Evolutionary conservation across 257 asterid genomes (phyloP), one percentile per base, ranked within the genome.

Genomic region (Mitragyna speciosa): DNA sequence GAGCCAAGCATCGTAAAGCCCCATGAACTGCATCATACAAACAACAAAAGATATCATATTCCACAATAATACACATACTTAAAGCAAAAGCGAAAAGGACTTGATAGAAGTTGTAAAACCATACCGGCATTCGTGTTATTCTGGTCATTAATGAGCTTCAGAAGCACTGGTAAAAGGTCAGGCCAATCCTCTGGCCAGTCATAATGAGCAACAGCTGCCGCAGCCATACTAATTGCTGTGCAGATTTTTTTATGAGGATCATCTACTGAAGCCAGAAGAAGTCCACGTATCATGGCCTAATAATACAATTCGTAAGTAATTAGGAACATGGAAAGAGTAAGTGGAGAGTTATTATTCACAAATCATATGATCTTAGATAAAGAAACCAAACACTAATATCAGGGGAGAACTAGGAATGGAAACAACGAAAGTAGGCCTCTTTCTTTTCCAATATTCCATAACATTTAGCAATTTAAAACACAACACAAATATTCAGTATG

Each of bases 171-270:
- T 63, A 92, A 80, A 75, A 96, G 90, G 70, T 94, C 97, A 69
- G 97, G 97, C 99, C 99, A 95, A 69, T 91, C 91, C 79, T 96
- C 99, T 45, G 97, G 98, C 96, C 99, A 94, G 68, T 96, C 99
- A 83, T 84, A 87, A 51, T 89, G 93, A 76, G 98, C 98, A 81
- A 94, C 88, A 61, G 90, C 70, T 51, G 98, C 95, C 84, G 91
- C 89, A 77, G 97, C 96, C 83, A 94, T 91, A 86, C 98, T 88
- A 79, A 96, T 86, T 76, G 99, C 97, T 7, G 95, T 94, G 81
- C 98, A 92, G 75, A 96, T 92, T 83, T 94, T 96, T 86, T 87
- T 89, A 76, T 83, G 84, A 78, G 97, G 87, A 86, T 93, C 98
- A 78, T 89, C 97, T 30, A 96, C 84, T 85, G 90, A 89, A 64